Evolutionary conservation across 441 rosid genomes (phyloP).

Genomic region (Euphorbia corollata): DNA sequence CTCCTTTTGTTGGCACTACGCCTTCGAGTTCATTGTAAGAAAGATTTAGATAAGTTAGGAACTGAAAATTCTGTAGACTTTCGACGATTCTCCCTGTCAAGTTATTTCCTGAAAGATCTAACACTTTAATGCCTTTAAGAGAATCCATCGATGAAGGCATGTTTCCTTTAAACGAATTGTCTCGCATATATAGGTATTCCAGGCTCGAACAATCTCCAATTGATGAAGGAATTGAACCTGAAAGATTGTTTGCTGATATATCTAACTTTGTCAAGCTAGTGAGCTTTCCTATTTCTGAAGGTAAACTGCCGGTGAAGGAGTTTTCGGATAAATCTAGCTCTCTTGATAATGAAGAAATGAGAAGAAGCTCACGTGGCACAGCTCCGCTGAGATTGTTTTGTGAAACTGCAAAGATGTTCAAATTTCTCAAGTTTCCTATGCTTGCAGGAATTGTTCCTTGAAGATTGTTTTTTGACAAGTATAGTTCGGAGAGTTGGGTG

Average conservation of each 20-base stretch:
- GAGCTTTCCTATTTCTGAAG: constrained; percentile 11
- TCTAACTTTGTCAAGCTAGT: not conserved
- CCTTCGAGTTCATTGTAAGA: constrained; percentile 21
- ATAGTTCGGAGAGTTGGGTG: not conserved
- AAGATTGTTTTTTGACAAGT: constrained; percentile 1
- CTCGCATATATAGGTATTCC: constrained; percentile 4
- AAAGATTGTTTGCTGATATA: constrained; percentile 17
- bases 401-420: constrained; percentile 6
- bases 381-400: constrained; percentile 19
- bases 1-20: constrained; percentile 6
- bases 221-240: constrained; percentile 19
- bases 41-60: constrained; percentile 12
- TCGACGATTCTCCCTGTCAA: constrained; percentile 19
- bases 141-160: constrained; percentile 23
- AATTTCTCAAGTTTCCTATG: not conserved
- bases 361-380: constrained; percentile 12
- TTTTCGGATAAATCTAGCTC: constrained; percentile 21
- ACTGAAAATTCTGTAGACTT: not conserved
- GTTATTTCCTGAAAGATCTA: constrained; percentile 28
- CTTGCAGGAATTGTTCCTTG: constrained; percentile 19
- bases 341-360: constrained; percentile 4
- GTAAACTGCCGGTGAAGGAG: not conserved
- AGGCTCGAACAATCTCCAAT: constrained; percentile 20
- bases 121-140: constrained; percentile 12
- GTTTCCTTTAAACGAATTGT: constrained; percentile 23